Conservation (phyloP, 2,329 filamentous ascomycete species). For the Grosmannia huntii region DNA sequence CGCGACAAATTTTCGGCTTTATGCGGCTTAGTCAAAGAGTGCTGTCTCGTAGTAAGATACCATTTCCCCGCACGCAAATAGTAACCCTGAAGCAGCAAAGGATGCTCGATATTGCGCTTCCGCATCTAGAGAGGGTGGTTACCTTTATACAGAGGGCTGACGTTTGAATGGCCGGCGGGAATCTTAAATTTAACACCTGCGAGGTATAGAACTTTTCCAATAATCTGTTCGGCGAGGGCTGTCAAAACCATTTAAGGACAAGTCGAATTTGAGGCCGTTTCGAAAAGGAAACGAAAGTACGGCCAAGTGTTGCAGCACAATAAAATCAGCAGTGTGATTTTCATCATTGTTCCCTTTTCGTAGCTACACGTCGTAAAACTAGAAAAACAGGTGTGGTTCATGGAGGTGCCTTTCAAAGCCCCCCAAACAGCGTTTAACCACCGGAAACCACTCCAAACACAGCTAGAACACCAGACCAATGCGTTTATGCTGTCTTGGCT, state of each 20-base stretch:
- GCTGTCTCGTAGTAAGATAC: neutral
- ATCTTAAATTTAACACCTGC: no score
- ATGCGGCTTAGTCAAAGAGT: neutral
- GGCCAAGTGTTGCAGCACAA: neutral
- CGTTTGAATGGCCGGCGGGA: no score
- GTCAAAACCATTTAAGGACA: no score
- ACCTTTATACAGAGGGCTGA: no score
- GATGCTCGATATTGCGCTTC: no score
- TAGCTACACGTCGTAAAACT: neutral
- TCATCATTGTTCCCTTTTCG: neutral
- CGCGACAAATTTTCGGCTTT: neutral
- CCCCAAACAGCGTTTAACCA: conserved; percentile 2
- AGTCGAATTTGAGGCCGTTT: no score
- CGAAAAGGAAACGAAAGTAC: no score
- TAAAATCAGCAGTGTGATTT: neutral
- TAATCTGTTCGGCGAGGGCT: no score
- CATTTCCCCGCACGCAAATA: neutral
- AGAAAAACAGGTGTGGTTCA: neutral
- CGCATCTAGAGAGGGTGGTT: no score
- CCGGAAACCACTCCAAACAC: neutral
- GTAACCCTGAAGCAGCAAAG: neutral
- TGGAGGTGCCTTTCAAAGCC: neutral
- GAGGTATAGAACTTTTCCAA: no score
- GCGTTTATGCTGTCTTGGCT: conserved; percentile 41
- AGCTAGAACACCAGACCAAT: no score